These are phyloP conservation scores for Juglanconis juglandina DNA, from an alignment of 2,329 filamentous ascomycete genomes.

Conservation along the genomic window DNA sequence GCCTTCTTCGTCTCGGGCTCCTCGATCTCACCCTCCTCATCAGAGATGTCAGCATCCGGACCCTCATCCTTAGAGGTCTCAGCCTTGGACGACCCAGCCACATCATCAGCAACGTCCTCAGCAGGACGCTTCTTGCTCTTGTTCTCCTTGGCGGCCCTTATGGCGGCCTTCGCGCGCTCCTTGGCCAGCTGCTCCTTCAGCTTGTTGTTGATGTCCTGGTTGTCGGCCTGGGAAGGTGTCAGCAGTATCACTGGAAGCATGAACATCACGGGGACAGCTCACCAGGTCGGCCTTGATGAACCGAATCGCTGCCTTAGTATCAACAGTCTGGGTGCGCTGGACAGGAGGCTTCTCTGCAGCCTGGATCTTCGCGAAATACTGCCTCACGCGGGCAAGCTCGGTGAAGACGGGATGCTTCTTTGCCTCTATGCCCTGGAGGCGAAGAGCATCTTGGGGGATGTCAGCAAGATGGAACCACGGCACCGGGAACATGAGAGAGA, in stretches of 20 bases:
- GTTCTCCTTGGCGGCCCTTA: slow-evolving; percentile 22
- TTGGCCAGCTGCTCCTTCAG: slow-evolving; percentile 55
- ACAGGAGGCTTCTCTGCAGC: slow-evolving; percentile 61
- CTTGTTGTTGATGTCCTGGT: slow-evolving; percentile 49
- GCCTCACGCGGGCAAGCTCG: slow-evolving; percentile 81
- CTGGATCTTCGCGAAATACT: slow-evolving; percentile 93
- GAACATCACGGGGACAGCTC: slow-evolving; percentile 26
- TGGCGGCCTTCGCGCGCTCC: slow-evolving; percentile 50
- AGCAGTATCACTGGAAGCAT: background rate
- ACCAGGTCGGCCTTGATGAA: slow-evolving; percentile 81
- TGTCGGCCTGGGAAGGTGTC: slow-evolving; percentile 35
- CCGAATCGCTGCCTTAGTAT: slow-evolving; percentile 74
- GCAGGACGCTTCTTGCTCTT: slow-evolving; percentile 33
- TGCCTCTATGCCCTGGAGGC: slow-evolving; percentile 75
- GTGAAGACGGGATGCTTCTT: slow-evolving; percentile 79
- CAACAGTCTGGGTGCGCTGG: slow-evolving; percentile 52
- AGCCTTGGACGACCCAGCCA: slow-evolving; percentile 21
- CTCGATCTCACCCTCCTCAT: slow-evolving; percentile 20
- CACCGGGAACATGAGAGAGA: background rate
- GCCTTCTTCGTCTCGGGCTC: slow-evolving; percentile 48
- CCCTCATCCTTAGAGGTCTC: slow-evolving; percentile 1
- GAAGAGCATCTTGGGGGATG: slow-evolving; percentile 60
- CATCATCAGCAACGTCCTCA: slow-evolving; percentile 19
- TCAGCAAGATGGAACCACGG: background rate
- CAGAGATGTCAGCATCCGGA: slow-evolving; percentile 1